Evolutionary conservation across 495 filamentous ascomycete genomes (phyloP).

Genomic region (Penicillium silybi): DNA sequence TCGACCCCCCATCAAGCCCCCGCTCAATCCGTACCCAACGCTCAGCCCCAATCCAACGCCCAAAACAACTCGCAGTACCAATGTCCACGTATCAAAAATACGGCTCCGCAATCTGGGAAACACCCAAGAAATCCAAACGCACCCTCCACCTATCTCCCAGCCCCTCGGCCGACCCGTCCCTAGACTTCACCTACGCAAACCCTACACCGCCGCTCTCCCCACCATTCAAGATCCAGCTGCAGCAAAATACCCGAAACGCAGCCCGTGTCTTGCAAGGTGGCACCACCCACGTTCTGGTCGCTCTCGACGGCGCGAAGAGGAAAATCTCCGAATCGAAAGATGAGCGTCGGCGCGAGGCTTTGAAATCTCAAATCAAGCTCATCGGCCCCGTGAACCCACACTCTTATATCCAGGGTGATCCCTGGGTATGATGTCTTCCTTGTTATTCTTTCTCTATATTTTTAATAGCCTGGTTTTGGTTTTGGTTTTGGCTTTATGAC

Average conservation of each 20-base stretch:
- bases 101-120: slow-evolving; percentile 36
- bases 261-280: slow-evolving; percentile 29
- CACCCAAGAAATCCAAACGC: slow-evolving; percentile 28
- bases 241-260: slow-evolving; percentile 28
- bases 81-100: slow-evolving; percentile 36
- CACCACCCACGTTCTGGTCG: slow-evolving; percentile 25
- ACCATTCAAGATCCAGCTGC: slow-evolving; percentile 20
- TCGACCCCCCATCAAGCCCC: slow-evolving; percentile 1
- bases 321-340: slow-evolving; percentile 30
- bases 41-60: slow-evolving; percentile 6
- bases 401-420: slow-evolving; percentile 27
- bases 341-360: slow-evolving; percentile 31
- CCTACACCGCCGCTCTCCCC: slow-evolving; percentile 18
- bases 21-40: slow-evolving; percentile 3
- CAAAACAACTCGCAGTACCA: slow-evolving; percentile 33
- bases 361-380: slow-evolving; percentile 45
- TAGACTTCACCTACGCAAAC: slow-evolving; percentile 1
- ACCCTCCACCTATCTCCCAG: slow-evolving; percentile 15
- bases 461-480: background rate
- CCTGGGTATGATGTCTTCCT: slow-evolving; percentile 30
- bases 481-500: background rate
- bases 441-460: slow-evolving; percentile 1
- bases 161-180: background rate
- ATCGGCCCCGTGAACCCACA: slow-evolving; percentile 40
- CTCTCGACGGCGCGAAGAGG: slow-evolving; percentile 32